Evolutionary conservation across 1,139 yeast genomes (phyloP), one percentile per base, ranked within the genome.

Genomic region (Pichiaceae sp.): DNA sequence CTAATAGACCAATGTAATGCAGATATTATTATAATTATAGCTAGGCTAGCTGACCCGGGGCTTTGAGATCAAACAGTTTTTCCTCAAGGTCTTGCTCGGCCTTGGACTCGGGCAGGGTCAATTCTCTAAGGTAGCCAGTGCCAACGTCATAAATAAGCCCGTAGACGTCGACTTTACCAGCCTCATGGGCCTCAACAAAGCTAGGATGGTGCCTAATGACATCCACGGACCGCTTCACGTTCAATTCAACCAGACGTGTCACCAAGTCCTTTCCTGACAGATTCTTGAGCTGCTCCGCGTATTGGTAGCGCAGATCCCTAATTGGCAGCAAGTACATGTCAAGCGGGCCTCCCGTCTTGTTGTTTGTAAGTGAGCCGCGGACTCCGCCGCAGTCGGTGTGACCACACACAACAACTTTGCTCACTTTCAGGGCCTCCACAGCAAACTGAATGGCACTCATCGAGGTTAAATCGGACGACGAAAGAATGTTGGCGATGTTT

Each of bases 371-470:
- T 15, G 94, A 80, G 18, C 96, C 91, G 79, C 89, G 81, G 41
- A 87, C 77, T 24, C 97, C 98, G 36, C 97, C 97, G 66, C 98
- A 91, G 60, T 87, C 95, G 26, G 95, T 84, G 64, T 91, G 98
- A n/a, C 98, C 98, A 60, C 96, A 87, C 8, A 91, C 85, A 40
- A 91, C 72, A 42, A 91, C 78, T 53, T 84, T 86, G 47, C 70
- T 72, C 27, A 93, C 95, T 54, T 84, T 81, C 45, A 91, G 68
- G 16, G 82, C 89, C 51, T 86, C 91, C 44, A 91, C 76, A 2
- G 96, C 96, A 53, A 87, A 86, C 57, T 91, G 96, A 32, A 91
- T 68, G 3, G 87, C 91, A 2, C 95, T 84, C 57, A 78, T 79
- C 24, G 83, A 71, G 35, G 89, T 75, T 35, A 83, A 65, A 57